These are phyloP conservation scores for Geopyxis carbonaria DNA, from an alignment of 495 filamentous ascomycete genomes.

Conservation along the genomic window DNA sequence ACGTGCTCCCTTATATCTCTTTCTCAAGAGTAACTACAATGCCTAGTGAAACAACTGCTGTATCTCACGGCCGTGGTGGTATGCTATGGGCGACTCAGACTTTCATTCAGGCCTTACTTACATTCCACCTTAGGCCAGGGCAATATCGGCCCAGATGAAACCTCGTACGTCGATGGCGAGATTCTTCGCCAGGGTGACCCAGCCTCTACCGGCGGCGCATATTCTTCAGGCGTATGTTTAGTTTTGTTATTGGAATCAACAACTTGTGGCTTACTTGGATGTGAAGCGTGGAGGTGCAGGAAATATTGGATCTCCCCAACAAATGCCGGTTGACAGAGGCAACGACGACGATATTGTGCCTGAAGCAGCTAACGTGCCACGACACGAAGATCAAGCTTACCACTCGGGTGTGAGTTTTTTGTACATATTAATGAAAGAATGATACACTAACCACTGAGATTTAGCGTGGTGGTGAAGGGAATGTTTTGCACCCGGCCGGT, in stretches of 20 bases:
- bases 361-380: constrained; percentile 12
- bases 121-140: constrained; percentile 12
- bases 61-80: constrained; percentile 24
- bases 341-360: constrained; percentile 22
- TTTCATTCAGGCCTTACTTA: not conserved
- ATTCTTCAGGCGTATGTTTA: constrained; percentile 20
- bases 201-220: constrained; percentile 13
- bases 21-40: not conserved
- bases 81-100: not conserved
- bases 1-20: not conserved
- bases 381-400: constrained; percentile 13
- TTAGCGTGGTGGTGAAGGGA: constrained; percentile 18
- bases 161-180: constrained; percentile 20
- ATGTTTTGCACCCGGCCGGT: constrained; percentile 4
- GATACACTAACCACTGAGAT: not conserved
- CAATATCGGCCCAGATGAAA: constrained; percentile 21
- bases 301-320: constrained; percentile 19
- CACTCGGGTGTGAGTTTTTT: constrained; percentile 17
- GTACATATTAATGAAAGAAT: not conserved
- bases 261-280: no score
- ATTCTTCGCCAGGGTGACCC: constrained; percentile 21
- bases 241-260: constrained; percentile 1
- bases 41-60: constrained; percentile 5
- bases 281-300: constrained; percentile 23
- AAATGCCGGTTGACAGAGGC: constrained; percentile 8